phyloP scores from a whole-genome alignment of 305 asterid species.

The Withania somnifera region DNA sequence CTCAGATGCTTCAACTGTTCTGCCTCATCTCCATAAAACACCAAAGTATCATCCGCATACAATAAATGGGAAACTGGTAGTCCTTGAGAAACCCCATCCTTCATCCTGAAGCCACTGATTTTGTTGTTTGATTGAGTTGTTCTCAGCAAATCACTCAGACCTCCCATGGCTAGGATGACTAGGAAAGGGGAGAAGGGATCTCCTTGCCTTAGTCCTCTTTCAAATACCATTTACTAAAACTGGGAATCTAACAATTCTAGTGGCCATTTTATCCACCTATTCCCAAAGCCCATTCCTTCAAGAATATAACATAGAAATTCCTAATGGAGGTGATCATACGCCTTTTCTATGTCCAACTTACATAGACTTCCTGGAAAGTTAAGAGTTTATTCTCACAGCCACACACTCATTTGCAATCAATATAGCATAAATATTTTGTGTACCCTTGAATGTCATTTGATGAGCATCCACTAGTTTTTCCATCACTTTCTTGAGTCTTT shows the following conservation, averaged over 20 bases:
- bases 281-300: not conserved
- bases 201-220: not conserved
- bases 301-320: no score
- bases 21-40: no score
- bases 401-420: not conserved
- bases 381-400: no score
- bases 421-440: no score
- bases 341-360: no score
- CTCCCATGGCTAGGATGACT: no score
- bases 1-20: not conserved
- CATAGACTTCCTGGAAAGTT: no score
- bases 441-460: no score
- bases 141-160: not conserved
- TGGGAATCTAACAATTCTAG: not conserved
- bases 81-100: not conserved
- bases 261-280: not conserved
- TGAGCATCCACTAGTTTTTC: no score
- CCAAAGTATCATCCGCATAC: not conserved
- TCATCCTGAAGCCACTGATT: not conserved
- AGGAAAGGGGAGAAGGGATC: not conserved
- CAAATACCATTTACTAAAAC: not conserved
- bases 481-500: no score
- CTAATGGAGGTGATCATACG: no score
- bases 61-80: not conserved
- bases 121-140: not conserved